Percentiles rank a stretch among this genome's conserved stretches.
Evolutionary conservation across 2,329 filamentous ascomycete species (phyloP).

Genomic region (Basipetospora sp.): DNA sequence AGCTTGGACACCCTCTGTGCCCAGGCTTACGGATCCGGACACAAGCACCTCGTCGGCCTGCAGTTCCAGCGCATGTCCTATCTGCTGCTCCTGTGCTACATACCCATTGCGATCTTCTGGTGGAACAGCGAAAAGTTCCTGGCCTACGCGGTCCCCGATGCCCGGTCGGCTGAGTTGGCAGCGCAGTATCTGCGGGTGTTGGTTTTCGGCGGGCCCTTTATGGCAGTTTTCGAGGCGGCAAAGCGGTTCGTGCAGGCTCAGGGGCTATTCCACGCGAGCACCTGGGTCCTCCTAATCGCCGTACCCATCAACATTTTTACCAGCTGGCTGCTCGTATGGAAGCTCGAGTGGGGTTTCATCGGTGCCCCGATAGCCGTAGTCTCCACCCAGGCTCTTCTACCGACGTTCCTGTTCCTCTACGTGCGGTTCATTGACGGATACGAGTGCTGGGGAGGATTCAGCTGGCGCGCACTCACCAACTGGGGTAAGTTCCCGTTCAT

Average conservation of each 20-base stretch:
- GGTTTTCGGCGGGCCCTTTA: constrained; percentile 59
- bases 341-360: constrained; percentile 52
- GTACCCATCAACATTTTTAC: constrained; percentile 64
- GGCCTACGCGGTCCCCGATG: constrained; percentile 25
- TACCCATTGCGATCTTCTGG: constrained; percentile 63
- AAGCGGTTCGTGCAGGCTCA: constrained; percentile 76
- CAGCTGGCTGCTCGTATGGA: constrained; percentile 70
- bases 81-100: constrained; percentile 57
- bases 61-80: constrained; percentile 70
- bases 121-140: constrained; percentile 51
- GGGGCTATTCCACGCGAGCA: constrained; percentile 63
- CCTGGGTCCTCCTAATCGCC: constrained; percentile 61
- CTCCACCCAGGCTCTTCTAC: constrained; percentile 64
- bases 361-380: constrained; percentile 71
- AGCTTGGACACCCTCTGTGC: constrained; percentile 84
- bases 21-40: constrained; percentile 84
- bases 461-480: constrained; percentile 52
- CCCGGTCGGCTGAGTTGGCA: constrained; percentile 52
- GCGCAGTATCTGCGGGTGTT: constrained; percentile 60
- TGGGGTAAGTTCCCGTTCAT: constrained; percentile 56
- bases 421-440: constrained; percentile 58
- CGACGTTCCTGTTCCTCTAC: constrained; percentile 63
- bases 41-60: constrained; percentile 72
- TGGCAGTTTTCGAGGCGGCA: constrained; percentile 60
- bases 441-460: constrained; percentile 76